These are phyloP conservation scores for Juncus effusus DNA, from an alignment of 176 grass and related monocot species.

Conservation along the genomic window DNA sequence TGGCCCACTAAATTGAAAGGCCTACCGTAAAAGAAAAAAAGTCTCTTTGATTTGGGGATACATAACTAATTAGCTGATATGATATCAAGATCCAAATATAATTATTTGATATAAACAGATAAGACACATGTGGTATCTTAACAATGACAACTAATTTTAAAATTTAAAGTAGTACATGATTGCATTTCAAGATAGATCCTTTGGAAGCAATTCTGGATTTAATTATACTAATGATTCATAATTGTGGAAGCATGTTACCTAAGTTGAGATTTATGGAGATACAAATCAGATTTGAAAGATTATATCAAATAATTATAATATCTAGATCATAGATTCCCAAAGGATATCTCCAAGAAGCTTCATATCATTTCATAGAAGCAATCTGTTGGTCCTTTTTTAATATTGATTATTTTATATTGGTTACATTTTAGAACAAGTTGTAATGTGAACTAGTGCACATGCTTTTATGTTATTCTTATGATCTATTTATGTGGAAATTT, in stretches of 20 bases:
- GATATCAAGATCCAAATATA: no score
- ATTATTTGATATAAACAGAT: constrained; percentile 1
- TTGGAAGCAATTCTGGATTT: constrained; percentile 11
- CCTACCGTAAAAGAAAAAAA: no score
- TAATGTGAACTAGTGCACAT: no score
- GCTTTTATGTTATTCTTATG: no score
- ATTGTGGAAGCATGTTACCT: constrained; percentile 28
- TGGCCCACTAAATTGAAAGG: no score
- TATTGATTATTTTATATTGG: not conserved
- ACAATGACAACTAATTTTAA: constrained; percentile 4
- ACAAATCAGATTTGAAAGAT: constrained; percentile 26
- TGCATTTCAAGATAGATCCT: constrained; percentile 10
- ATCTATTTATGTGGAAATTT: no score
- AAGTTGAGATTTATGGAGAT: constrained; percentile 24
- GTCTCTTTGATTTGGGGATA: no score
- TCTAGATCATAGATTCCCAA: constrained; percentile 26
- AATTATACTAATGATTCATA: constrained; percentile 11
- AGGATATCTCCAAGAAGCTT: constrained; percentile 29
- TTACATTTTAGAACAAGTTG: no score
- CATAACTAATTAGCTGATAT: no score
- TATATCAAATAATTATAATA: not conserved
- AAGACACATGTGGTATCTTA: constrained; percentile 1
- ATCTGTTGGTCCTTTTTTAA: constrained; percentile 14
- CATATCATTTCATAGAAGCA: constrained; percentile 18
- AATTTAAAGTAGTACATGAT: not conserved